Base-by-base conservation (phyloP, 2,329 filamentous ascomycete species). In the Metarhizium guizhouense region DNA sequence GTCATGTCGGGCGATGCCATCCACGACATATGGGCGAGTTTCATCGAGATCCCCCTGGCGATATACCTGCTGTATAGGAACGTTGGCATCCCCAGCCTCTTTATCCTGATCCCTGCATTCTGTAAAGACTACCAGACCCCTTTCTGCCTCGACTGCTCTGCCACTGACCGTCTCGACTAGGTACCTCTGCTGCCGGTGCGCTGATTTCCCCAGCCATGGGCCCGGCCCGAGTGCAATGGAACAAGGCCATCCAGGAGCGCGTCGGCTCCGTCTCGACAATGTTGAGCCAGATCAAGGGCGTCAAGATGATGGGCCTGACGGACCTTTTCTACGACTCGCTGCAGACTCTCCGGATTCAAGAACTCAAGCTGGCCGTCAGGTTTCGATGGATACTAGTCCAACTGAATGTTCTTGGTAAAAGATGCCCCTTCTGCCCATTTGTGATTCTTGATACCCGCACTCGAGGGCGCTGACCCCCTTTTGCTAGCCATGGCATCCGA, bases 231-330 rank as follows among this genome's bases (percentile, higher is more conserved):
- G 61, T 69, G 2, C 60, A 65, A 16, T 77, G 74, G 75, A 67
- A 71, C 2, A 59, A 62, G 34, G 71, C 70, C 4, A 68, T 74
- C n/a, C 68, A 77, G 57, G 63, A 64, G 47, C 69, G 75, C 8
- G 67, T 77, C 34, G 67, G 68, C 1, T 63, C 69, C 32, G 74
- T 72, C 0, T 68, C 72, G 6, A 65, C 63, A n/a, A 72, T 74
- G 63, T 65, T 77, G 1, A 63, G 61, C 3, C 66, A 68, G 11
- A 75, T 77, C 59, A 76, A 75, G 55, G 68, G 70, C 2, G 63
- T 77, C 54, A 76, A 76, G 51, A 74, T 77, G 68, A 71, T 70
- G 60, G 75, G 74, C 0, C 63, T 76, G 4, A 68, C 66, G 1
- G 64, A 68, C 32, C 67, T 63, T 34, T 61, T 75, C 25, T 60